Percentiles rank a stretch among this genome's conserved stretches.
phyloP scores from a whole-genome alignment of 257 asterid genomes.

The Ballota nigra region DNA sequence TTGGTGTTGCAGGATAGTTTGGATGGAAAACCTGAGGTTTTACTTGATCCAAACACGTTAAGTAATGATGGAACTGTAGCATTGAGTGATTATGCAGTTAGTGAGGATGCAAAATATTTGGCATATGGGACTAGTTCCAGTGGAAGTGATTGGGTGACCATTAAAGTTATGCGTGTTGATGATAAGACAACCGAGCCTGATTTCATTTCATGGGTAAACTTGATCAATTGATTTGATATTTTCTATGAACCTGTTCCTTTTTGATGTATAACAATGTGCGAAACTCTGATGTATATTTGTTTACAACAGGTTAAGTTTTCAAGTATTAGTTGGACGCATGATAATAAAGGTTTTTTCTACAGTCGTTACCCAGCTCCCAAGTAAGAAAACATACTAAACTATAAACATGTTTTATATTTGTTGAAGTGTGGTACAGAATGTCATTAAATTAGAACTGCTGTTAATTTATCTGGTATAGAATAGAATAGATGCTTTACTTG shows the following conservation, averaged over 20 bases:
- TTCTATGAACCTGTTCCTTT: background rate
- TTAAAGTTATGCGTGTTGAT: constrained; percentile 67
- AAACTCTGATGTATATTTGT: constrained; percentile 3
- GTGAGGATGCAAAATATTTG: constrained; percentile 81
- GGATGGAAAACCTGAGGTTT: constrained; percentile 68
- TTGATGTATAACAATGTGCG: background rate
- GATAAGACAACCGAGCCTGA: constrained; percentile 64
- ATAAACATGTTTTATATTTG: background rate
- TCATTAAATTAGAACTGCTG: background rate
- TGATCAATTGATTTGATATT: background rate
- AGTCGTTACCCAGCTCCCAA: constrained; percentile 87
- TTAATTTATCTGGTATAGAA: background rate
- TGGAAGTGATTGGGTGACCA: constrained; percentile 96
- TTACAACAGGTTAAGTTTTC: constrained; percentile 77
- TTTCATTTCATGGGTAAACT: constrained; percentile 74
- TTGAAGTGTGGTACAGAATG: constrained; percentile 1
- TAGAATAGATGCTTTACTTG: background rate
- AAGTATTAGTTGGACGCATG: constrained; percentile 76
- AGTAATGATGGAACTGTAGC: constrained; percentile 93
- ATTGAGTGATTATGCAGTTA: constrained; percentile 48
- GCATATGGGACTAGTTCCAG: constrained; percentile 87
- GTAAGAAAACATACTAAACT: constrained; percentile 41
- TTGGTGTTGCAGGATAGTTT: constrained; percentile 59
- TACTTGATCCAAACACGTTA: constrained; percentile 86
- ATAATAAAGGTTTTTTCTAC: constrained; percentile 86